Conservation (phyloP, 1,284 basidiomycete species). For the Microstroma glucosiphilum region DNA sequence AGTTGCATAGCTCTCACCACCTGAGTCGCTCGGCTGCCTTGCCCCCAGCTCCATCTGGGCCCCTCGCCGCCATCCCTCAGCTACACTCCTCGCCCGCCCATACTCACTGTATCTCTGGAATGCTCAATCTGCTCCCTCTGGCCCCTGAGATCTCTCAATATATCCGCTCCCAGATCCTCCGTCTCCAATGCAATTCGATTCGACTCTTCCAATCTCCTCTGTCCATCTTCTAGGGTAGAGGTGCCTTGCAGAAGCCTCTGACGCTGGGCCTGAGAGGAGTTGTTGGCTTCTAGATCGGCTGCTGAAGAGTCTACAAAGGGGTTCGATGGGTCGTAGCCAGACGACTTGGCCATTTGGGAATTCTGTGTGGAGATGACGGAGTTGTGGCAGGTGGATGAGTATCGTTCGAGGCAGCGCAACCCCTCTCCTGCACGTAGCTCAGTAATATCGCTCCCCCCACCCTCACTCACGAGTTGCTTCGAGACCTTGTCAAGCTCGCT, state of each 20-base stretch:
- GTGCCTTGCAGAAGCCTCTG: conserved; percentile 50
- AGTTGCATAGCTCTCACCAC: too few species aligned
- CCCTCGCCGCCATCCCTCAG: too few species aligned
- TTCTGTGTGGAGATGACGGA: background rate
- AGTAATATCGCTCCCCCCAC: background rate
- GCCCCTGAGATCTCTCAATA: conserved; percentile 72
- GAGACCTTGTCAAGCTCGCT: conserved; percentile 34
- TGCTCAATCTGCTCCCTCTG: conserved; percentile 96
- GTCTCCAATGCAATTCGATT: conserved; percentile 92
- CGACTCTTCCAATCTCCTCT: conserved; percentile 73
- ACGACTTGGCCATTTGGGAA: background rate
- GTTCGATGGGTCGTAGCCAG: conserved; percentile 11
- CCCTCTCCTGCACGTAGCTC: background rate
- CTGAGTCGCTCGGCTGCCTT: too few species aligned
- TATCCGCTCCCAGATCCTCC: conserved; percentile 88
- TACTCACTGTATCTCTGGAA: conserved; percentile 70
- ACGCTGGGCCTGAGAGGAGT: conserved; percentile 50
- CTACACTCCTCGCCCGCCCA: background rate
- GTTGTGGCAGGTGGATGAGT: too few species aligned
- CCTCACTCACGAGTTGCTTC: conserved; percentile 20
- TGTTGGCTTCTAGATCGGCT: conserved; percentile 28
- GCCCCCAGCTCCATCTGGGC: too few species aligned
- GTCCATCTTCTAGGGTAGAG: conserved; percentile 52
- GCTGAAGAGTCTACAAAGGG: conserved; percentile 19
- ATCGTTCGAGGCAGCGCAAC: background rate